Base-by-base conservation (phyloP, 129 eudicot genomes). In the Glebionis coronaria region DNA sequence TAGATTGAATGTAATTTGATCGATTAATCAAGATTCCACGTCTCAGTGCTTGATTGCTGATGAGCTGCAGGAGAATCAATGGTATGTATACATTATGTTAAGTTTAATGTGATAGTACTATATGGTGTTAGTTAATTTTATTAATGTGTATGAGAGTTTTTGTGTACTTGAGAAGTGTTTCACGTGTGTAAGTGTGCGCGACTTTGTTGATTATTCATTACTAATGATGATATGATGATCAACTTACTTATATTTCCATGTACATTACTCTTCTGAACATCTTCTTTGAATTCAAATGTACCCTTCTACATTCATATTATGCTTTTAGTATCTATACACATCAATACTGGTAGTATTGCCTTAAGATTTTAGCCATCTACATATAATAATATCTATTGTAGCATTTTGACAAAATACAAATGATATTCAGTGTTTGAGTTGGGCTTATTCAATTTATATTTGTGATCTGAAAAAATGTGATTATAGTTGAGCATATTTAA, bases 181-280 rank as follows among this genome's bases (percentile, higher is more conserved):
- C 53, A 51, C 47, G 77, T 65, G 82, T 78, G 70, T 49, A 64
- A 71, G 64, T 68, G 82, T 78, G 78, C 67, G 82, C 78, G 49
- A 42, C 45, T 59, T 42, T 78, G 47, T 78, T 75, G 47, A 74
- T 55, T 76, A 75, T 59, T 69, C 18, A 44, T 19, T 49, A 19
- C 57, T 57, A 65, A 13, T 55, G 58, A 73, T 20, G 57, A n/a
- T n/a, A n/a, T n/a, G n/a, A 44, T 67, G 68, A 68, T 59, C 69
- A 50, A n/a, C n/a, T n/a, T n/a, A 67, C 68, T 67, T 45, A 51
- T 75, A 47, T 51, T 59, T 60, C 74, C 63, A 21, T 68, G 15
- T n/a, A 75, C 58, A 63, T 12, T 42, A 42, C 27, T 23, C 57
- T 15, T 38, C 12, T 63, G 16, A 63, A 23, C 51, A 60, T 49